A percentile compares a stretch with the other conserved stretches of the same genome.
phyloP scores from a whole-genome alignment of 306 rosid species.

The Urtica urens region DNA sequence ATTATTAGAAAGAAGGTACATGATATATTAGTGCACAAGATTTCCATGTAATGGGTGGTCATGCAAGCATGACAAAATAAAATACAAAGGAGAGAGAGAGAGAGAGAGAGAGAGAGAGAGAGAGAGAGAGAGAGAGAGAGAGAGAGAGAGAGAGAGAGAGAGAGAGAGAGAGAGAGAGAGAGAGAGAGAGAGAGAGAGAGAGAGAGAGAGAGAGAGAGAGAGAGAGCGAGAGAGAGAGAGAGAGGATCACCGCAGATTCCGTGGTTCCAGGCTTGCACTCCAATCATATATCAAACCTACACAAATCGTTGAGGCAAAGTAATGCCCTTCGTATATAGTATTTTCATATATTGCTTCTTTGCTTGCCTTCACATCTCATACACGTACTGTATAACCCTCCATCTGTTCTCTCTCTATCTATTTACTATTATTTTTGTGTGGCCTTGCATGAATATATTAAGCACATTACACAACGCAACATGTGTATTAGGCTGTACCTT shows the following conservation, averaged over 20 bases:
- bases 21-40: too few species aligned
- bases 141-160: conserved; percentile 18
- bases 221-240: conserved; percentile 9
- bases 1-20: conserved; percentile 2
- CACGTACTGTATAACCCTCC: background rate
- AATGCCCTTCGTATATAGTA: too few species aligned
- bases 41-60: conserved; percentile 33
- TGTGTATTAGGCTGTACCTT: conserved; percentile 9
- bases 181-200: background rate
- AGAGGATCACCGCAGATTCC: conserved; percentile 71
- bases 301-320: conserved; percentile 63
- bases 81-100: background rate
- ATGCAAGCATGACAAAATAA: conserved; percentile 29
- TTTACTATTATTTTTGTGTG: conserved; percentile 1
- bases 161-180: conserved; percentile 2
- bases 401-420: conserved; percentile 11
- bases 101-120: conserved; percentile 8
- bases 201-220: background rate
- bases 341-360: conserved; percentile 21
- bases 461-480: background rate
- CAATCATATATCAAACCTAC: conserved; percentile 48
- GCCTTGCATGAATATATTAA: conserved; percentile 1
- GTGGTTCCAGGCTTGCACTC: conserved; percentile 88
- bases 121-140: background rate
- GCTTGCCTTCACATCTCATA: conserved; percentile 15